Evolutionary conservation across 2,329 filamentous ascomycete species (phyloP), one percentile per base, ranked within the genome.

Genomic region (Colletotrichum orchidophilum): DNA sequence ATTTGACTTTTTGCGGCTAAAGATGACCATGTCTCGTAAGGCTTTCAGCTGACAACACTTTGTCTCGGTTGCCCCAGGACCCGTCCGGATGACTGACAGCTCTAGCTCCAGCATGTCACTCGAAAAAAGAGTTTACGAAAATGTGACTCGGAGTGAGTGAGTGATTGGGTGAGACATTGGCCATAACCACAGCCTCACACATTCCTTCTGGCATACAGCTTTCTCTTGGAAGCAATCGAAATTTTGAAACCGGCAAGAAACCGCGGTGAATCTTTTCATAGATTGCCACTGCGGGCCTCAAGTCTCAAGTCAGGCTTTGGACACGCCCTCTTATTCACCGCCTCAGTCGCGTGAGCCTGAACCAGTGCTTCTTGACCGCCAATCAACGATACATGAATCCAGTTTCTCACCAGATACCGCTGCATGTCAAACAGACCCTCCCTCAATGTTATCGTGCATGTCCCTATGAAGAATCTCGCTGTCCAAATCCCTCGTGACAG

Each of bases 21-120:
- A 29, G 15, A 29, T 52, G 24, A n/a, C 27, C 24, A 33, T 35
- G 24, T 53, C 52, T 63, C 59, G 42, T 12, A 50, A 24, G 58
- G 68, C 64, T 59, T 59, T 33, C 64, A 31, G 63, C 58, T 18
- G 52, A 63, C 21, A 5, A 46, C 55, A 46, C 39, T 11, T 46
- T 46, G 39, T 46, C 39, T 46, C 39, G 18, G 39, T 46, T 46
- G 21, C 39, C 39, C 39, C 39, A 46, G 39, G 8, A 21, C 39
- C 18, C n/a, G 39, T 46, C 39, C 39, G 39, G 18, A 46, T 46
- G 39, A 46, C 39, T n/a, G 39, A 46, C 39, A 18, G 39, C 39
- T 46, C 18, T 46, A 46, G 39, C 39, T 46, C 39, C 39, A 15
- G 42, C 49, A 27, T 60, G 42, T 50, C 27, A 50, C 27, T 61